Evolutionary conservation across 345 rosid genomes (phyloP).

Genomic region (Arabidopsis suecica): DNA sequence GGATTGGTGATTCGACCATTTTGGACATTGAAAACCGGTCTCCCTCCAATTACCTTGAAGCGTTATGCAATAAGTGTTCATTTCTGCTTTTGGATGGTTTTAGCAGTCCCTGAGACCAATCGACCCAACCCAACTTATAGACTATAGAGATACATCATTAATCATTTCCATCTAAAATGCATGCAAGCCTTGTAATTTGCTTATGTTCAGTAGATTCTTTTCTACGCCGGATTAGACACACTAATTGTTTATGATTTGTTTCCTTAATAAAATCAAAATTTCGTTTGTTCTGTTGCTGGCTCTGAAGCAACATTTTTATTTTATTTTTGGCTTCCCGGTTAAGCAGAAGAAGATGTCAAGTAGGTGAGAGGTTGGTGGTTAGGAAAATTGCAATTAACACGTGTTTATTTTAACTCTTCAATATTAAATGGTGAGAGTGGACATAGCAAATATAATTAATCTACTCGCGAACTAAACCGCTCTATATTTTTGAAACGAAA

Average conservation of each 20-base stretch:
- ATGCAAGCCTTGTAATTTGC: neutral
- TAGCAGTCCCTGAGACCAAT: neutral
- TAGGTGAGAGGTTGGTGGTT: constrained; percentile 39
- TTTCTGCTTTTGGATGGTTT: neutral
- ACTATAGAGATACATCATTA: neutral
- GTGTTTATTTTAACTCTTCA: constrained; percentile 15
- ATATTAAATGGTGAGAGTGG: neutral
- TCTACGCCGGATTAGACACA: no score
- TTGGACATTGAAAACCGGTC: neutral
- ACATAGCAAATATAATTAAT: neutral
- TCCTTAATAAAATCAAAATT: neutral
- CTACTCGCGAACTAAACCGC: neutral
- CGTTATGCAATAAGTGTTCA: neutral
- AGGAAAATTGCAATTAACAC: constrained; percentile 22
- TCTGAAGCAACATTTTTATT: neutral
- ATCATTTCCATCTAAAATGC: neutral
- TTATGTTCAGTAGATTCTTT: neutral
- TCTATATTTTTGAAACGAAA: neutral
- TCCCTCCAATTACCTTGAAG: neutral
- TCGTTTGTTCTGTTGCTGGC: constrained; percentile 3
- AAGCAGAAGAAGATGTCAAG: constrained; percentile 9
- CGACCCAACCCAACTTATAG: neutral
- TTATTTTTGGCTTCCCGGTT: neutral
- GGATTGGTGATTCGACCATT: no score
- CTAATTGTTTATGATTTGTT: neutral